A percentile compares a stretch with the other conserved stretches of the same genome.
Evolutionary conservation across 495 filamentous ascomycete genomes (phyloP).

Genomic region (Hypoxylon intermedium): DNA sequence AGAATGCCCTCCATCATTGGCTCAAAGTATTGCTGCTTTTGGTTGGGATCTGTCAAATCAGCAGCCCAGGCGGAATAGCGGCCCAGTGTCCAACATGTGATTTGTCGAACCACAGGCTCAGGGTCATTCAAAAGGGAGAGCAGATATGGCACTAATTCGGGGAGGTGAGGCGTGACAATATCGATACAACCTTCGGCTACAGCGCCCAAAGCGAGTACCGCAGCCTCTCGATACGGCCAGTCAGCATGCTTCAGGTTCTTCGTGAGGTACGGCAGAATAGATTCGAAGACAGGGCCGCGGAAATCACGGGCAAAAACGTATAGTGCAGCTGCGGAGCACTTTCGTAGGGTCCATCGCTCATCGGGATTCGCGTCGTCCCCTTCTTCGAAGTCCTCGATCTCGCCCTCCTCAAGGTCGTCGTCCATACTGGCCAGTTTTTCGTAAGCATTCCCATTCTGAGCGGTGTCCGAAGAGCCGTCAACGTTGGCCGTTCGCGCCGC

Average conservation of each 20-base stretch:
- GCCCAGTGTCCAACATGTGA: constrained; percentile 97
- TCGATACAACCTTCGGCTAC: constrained; percentile 95
- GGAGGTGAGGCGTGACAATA: constrained; percentile 87
- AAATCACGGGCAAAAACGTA: constrained; percentile 95
- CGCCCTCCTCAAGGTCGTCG: constrained; percentile 87
- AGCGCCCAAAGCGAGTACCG: constrained; percentile 92
- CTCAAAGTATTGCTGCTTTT: constrained; percentile 81
- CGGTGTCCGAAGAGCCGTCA: constrained; percentile 61
- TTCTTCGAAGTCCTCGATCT: constrained; percentile 82
- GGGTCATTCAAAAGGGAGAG: constrained; percentile 83
- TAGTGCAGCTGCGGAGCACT: constrained; percentile 95
- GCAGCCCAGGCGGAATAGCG: constrained; percentile 95
- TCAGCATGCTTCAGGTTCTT: constrained; percentile 86
- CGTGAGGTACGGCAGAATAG: constrained; percentile 90
- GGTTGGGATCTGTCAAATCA: constrained; percentile 66
- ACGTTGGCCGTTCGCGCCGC: constrained; percentile 57
- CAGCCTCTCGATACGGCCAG: constrained; percentile 93
- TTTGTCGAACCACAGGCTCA: constrained; percentile 93
- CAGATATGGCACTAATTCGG: constrained; percentile 88
- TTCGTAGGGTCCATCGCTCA: constrained; percentile 93
- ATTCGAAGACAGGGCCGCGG: constrained; percentile 83
- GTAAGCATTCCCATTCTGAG: constrained; percentile 56
- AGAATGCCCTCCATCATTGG: constrained; percentile 98
- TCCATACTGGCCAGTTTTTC: constrained; percentile 62
- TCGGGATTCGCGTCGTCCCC: constrained; percentile 80